phyloP scores from a whole-genome alignment of 371 early-diverging fungal genomes.

The Coemansia sp. region DNA sequence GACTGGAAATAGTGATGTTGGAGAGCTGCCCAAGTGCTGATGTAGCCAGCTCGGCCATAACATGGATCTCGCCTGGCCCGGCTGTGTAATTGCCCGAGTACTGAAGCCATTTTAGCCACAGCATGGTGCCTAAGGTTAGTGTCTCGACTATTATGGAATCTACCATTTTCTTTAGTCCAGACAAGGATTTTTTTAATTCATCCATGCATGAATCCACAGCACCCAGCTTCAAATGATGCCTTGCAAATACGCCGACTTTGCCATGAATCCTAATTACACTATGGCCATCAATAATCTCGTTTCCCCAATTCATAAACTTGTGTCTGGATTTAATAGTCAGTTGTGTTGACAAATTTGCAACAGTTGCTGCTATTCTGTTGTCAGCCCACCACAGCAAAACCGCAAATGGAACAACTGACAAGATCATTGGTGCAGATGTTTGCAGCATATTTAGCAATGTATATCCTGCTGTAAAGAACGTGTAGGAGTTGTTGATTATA shows the following conservation, averaged over 20 bases:
- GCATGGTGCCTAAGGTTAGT: constrained; percentile 4
- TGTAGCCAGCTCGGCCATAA: constrained; percentile 5
- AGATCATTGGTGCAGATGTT: background rate
- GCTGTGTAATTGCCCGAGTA: background rate
- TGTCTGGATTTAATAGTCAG: background rate
- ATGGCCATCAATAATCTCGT: constrained; percentile 6
- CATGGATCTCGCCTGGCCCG: constrained; percentile 20
- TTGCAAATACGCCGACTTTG: background rate
- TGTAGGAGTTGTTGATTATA: background rate
- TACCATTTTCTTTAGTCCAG: background rate
- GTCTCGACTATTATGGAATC: background rate
- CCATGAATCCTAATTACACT: constrained; percentile 5
- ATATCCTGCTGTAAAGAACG: constrained; percentile 8
- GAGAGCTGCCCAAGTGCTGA: background rate
- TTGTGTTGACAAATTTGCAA: background rate
- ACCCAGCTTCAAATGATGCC: background rate
- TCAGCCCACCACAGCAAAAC: background rate
- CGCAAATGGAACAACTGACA: constrained; percentile 2
- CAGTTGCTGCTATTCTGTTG: background rate
- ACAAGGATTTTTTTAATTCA: background rate
- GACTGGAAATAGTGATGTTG: background rate
- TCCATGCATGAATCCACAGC: background rate
- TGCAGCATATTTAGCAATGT: constrained; percentile 7
- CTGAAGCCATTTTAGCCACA: constrained; percentile 8
- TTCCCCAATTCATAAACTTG: background rate